A percentile compares a stretch with the other conserved stretches of the same genome.
Evolutionary conservation across 345 rosid genomes (phyloP).

Genomic region (Camelina neglecta): DNA sequence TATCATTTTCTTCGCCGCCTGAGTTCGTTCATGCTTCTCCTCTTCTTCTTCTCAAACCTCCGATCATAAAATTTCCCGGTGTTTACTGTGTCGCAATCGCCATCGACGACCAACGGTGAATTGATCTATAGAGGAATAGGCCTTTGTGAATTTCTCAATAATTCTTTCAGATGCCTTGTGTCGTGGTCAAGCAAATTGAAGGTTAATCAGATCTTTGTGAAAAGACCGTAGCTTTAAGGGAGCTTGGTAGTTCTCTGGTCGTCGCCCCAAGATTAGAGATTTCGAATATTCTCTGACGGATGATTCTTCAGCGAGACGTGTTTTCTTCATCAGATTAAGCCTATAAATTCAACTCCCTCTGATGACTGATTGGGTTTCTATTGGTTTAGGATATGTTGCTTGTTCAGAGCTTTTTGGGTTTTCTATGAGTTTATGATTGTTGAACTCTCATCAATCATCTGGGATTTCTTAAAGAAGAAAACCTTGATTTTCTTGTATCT

Average conservation of each 20-base stretch:
- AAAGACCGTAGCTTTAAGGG: slow-evolving; percentile 37
- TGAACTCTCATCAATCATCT: slow-evolving; percentile 19
- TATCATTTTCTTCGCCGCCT: slow-evolving; percentile 28
- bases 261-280: slow-evolving; percentile 22
- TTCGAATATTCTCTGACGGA: slow-evolving; percentile 28
- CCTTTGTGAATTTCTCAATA: background rate
- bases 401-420: slow-evolving; percentile 11
- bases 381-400: slow-evolving; percentile 14
- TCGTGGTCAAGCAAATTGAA: slow-evolving; percentile 22
- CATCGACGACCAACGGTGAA: slow-evolving; percentile 18
- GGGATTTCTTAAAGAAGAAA: slow-evolving; percentile 23
- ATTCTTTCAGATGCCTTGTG: slow-evolving; percentile 28
- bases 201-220: slow-evolving; percentile 30
- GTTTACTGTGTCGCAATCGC: slow-evolving; percentile 11
- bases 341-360: background rate
- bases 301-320: slow-evolving; percentile 12
- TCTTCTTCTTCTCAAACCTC: slow-evolving; percentile 18
- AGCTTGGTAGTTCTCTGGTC: slow-evolving; percentile 27
- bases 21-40: background rate
- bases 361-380: slow-evolving; percentile 19
- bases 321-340: background rate
- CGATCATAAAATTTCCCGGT: slow-evolving; percentile 21
- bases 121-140: background rate
- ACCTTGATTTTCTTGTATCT: background rate
- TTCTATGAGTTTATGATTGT: slow-evolving; percentile 6